These are phyloP conservation scores for Apiotrichum porosum DNA, from an alignment of 1,284 basidiomycete genomes.

Conservation along the genomic window DNA sequence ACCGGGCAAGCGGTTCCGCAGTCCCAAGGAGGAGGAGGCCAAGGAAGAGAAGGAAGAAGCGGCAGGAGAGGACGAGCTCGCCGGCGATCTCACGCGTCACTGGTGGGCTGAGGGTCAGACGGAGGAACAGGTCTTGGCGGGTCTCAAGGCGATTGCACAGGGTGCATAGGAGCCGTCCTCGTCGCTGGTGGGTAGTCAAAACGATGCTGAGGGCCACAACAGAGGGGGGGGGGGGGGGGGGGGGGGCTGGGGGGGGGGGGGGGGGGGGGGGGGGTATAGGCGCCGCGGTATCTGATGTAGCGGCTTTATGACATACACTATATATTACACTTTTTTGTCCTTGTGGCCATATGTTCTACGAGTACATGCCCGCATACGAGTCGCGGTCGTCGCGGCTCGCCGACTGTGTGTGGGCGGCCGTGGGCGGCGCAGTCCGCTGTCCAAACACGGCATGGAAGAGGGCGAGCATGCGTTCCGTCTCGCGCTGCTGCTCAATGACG, in stretches of 20 bases:
- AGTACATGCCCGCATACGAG: constrained; percentile 19
- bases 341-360: no score
- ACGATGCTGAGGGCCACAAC: no score
- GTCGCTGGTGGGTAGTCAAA: no score
- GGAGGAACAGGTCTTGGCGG: constrained; percentile 21
- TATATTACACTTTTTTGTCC: neutral
- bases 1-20: constrained; percentile 10
- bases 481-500: constrained; percentile 12
- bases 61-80: constrained; percentile 1
- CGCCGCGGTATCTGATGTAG: no score
- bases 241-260: no score
- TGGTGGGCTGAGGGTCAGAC: constrained; percentile 36
- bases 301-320: neutral
- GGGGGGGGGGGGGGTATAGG: neutral
- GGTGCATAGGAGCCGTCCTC: neutral
- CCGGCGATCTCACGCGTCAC: constrained; percentile 5
- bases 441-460: constrained; percentile 20
- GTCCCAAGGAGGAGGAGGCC: neutral
- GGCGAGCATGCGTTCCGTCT: constrained; percentile 17
- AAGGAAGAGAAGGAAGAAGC: neutral
- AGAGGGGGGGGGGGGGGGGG: no score
- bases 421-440: neutral
- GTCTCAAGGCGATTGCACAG: constrained; percentile 13
- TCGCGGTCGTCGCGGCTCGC: constrained; percentile 43
- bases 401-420: neutral